Evolutionary conservation across 2,329 filamentous ascomycete genomes (phyloP).

Genomic region (Nothophaeocryptopus gaeumannii): DNA sequence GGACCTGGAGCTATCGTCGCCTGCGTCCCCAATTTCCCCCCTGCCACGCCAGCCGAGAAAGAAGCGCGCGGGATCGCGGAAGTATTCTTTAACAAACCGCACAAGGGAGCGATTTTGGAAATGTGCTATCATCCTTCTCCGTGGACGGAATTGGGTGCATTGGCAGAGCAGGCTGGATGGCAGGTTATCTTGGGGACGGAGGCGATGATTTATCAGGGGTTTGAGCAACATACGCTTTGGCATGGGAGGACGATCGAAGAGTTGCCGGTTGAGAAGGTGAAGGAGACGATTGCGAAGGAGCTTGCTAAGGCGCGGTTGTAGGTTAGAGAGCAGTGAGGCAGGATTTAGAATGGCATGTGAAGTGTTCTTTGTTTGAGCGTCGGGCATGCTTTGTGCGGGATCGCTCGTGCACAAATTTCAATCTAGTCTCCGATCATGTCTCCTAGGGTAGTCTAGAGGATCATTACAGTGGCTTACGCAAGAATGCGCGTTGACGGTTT

Average conservation of each 20-base stretch:
- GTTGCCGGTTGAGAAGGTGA: slow-evolving; percentile 60
- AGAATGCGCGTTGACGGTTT: too few relatives aligned
- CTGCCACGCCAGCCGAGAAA: slow-evolving; percentile 61
- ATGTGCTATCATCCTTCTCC: slow-evolving; percentile 80
- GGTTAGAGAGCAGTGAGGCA: neutral
- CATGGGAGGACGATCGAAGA: slow-evolving; percentile 55
- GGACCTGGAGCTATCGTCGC: slow-evolving; percentile 66
- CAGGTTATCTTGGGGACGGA: slow-evolving; percentile 73
- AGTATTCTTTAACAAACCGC: slow-evolving; percentile 46
- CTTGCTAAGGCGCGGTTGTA: slow-evolving; percentile 25
- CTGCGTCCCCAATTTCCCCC: slow-evolving; percentile 74
- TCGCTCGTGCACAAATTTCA: too few relatives aligned
- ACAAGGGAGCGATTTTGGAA: slow-evolving; percentile 69
- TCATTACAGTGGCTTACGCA: too few relatives aligned
- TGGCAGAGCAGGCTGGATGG: slow-evolving; percentile 64
- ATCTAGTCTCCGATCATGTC: too few relatives aligned
- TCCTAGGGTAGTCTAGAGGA: too few relatives aligned
- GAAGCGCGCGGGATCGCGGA: slow-evolving; percentile 57
- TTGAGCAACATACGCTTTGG: slow-evolving; percentile 63
- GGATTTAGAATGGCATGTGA: neutral
- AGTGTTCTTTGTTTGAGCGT: too few relatives aligned
- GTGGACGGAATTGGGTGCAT: slow-evolving; percentile 62
- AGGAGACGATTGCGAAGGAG: slow-evolving; percentile 48
- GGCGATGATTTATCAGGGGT: slow-evolving; percentile 72
- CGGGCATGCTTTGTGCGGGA: neutral